A percentile compares a stretch with the other conserved stretches of the same genome.
phyloP scores from a whole-genome alignment of 768 basidiomycete genomes.

The Termitomyces sp. region DNA sequence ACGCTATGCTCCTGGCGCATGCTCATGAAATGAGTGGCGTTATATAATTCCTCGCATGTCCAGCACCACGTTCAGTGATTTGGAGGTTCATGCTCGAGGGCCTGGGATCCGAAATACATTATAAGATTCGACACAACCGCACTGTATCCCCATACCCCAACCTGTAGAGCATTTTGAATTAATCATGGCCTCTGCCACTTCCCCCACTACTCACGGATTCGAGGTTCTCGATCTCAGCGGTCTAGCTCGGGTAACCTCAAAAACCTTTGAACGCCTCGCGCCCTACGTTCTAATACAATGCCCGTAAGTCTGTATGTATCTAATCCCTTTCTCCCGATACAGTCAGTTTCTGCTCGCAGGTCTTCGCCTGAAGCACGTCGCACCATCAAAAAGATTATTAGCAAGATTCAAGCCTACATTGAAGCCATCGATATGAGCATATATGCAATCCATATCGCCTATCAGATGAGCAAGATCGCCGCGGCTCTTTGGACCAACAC shows the following conservation, averaged over 20 bases:
- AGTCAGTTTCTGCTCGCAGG: neutral
- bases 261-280: slow-evolving; percentile 32
- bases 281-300: slow-evolving; percentile 27
- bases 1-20: neutral
- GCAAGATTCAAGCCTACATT: slow-evolving; percentile 13
- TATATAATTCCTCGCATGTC: neutral
- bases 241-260: slow-evolving; percentile 26
- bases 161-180: neutral
- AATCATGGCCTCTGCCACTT: slow-evolving; percentile 5
- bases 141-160: neutral
- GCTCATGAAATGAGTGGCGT: neutral
- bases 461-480: slow-evolving; percentile 14
- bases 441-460: slow-evolving; percentile 10
- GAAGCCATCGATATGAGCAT: slow-evolving; percentile 16
- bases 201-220: slow-evolving; percentile 2
- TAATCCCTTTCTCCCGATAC: neutral
- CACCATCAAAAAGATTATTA: slow-evolving; percentile 7
- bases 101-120: neutral
- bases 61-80: neutral
- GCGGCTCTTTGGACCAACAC: slow-evolving; percentile 2
- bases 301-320: slow-evolving; percentile 16
- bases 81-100: neutral
- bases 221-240: slow-evolving; percentile 19
- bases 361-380: slow-evolving; percentile 16
- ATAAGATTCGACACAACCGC: neutral